Conservation (phyloP, 2,329 filamentous ascomycete genomes). For the Hymenoscyphus fraxineus region DNA sequence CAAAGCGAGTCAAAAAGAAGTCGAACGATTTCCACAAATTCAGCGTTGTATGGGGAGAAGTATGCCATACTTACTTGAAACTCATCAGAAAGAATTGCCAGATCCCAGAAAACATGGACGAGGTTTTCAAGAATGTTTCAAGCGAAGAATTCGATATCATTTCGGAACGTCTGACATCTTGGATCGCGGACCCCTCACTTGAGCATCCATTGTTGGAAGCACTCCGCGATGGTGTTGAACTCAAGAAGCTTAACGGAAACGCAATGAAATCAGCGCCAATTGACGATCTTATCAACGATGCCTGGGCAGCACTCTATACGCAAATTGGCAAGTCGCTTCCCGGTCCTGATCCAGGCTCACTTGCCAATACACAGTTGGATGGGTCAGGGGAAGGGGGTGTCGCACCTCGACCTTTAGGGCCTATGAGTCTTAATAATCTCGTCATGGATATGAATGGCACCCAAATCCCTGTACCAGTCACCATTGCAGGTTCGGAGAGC, state of each 20-base stretch:
- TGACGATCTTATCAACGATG: constrained; percentile 90
- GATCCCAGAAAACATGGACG: constrained; percentile 59
- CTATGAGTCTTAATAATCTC: constrained; percentile 34
- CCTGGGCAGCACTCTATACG: constrained; percentile 74
- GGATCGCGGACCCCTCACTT: constrained; percentile 49
- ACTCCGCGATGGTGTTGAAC: constrained; percentile 62
- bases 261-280: constrained; percentile 82
- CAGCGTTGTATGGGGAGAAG: constrained; percentile 27
- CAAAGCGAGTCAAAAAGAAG: constrained; percentile 61
- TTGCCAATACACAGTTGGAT: constrained; percentile 45
- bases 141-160: constrained; percentile 62
- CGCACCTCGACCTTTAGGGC: constrained; percentile 19
- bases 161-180: constrained; percentile 56
- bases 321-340: constrained; percentile 60
- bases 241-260: constrained; percentile 78
- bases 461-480: constrained; percentile 25
- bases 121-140: constrained; percentile 61
- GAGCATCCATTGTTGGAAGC: constrained; percentile 53
- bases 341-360: constrained; percentile 24
- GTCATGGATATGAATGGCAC: constrained; percentile 33
- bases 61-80: constrained; percentile 34
- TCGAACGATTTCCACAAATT: constrained; percentile 46
- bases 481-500: constrained; percentile 25
- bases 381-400: constrained; percentile 38
- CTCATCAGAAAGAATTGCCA: constrained; percentile 54